Evolutionary conservation across 352 stramenopile species (phyloP), one percentile per base, ranked within the genome.

Genomic region (Globisporangium echinulatum): DNA sequence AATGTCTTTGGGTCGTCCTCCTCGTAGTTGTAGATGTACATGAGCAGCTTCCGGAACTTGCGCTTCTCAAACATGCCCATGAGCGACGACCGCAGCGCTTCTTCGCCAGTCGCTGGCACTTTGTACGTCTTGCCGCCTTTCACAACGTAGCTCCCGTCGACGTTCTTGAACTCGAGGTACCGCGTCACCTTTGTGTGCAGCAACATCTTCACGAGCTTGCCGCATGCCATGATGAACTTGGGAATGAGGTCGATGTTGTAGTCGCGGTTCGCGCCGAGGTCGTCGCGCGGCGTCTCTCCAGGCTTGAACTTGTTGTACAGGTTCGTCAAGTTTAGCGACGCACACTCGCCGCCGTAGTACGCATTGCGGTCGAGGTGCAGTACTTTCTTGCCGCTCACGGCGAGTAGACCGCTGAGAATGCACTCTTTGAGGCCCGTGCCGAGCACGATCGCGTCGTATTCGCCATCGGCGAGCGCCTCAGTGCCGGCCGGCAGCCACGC

Each of bases 161-260:
- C 96, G 54, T 94, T 97, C 82, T 99, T 98, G 79, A 99, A 99
- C 67, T 99, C 97, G 50, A 99, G 71, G 75, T 99, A 99, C 44
- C 95, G 87, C 61, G 96, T 99, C 56, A 99, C 97, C 71, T 98
- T 98, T 51, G 92, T 98, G 78, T 99, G 95, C 61, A 93, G 67
- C 66, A 92, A 70, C 92, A 99, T 99, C 81, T 99, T 99, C 33
- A 98, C 98, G 19, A 99, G 85, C 71, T 99, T 99, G 61, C 98
- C 98, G 69, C 96, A 99, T 1, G 97, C 97, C 96, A 99, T 99
- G 75, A 99, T 99, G 70, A 99, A 99, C 83, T 99, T 99, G 52
- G 97, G 97, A 70, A 99, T 97, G 33, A 99, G 80, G 79, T 99
- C 98, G 55, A 99, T 97, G 74, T 99, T 99, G 86, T 99, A 99